Conservation (phyloP, 2,329 filamentous ascomycete species). For the Colletotrichum kahawae region DNA sequence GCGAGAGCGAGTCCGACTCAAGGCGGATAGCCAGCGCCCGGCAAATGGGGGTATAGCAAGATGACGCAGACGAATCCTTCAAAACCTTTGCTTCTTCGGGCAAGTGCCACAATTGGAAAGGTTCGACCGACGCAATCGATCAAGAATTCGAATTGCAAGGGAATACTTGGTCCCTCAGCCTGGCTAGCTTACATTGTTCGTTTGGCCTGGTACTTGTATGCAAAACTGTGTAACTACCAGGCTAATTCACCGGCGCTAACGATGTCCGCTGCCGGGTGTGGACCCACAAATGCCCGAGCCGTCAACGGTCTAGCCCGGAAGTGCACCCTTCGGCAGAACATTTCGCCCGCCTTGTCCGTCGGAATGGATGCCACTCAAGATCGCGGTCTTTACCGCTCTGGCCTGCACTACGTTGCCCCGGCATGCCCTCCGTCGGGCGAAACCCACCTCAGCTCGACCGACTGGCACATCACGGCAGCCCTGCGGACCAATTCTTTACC, state of each 20-base stretch:
- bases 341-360: constrained; percentile 1
- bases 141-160: not conserved
- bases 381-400: not conserved
- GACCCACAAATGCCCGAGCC: not conserved
- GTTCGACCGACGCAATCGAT: not conserved
- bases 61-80: not conserved
- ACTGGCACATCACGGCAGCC: not conserved
- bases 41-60: not conserved
- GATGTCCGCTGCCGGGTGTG: not conserved
- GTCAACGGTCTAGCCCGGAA: not conserved
- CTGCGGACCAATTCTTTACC: not conserved
- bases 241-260: not conserved
- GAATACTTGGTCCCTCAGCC: not conserved
- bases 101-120: not conserved
- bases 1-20: not conserved
- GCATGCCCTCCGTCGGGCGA: not conserved
- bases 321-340: not conserved
- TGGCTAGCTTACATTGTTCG: not conserved
- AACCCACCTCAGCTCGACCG: not conserved
- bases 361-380: not conserved
- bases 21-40: not conserved
- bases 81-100: not conserved
- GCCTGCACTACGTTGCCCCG: not conserved
- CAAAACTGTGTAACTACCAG: not conserved
- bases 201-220: not conserved